Evolutionary conservation across 768 basidiomycete species (phyloP), one percentile per base, ranked within the genome.

Genomic region (Serendipita sp.): DNA sequence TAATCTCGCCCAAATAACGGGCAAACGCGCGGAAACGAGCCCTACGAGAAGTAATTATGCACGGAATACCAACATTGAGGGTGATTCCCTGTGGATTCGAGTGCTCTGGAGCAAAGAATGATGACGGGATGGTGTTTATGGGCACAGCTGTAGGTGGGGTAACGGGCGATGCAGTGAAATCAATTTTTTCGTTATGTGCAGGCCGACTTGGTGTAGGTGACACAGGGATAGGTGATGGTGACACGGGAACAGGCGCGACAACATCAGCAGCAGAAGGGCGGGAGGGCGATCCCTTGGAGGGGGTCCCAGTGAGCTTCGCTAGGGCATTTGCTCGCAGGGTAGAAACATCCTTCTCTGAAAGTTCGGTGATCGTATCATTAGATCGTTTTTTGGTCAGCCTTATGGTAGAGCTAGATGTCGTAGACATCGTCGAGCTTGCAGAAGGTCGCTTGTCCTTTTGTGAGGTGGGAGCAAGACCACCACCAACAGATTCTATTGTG

Each of bases 11-110:
- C 60, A 94, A 90, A 70, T 94, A 93, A 3, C 90, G 76, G 22
- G 90, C 91, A 68, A 83, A 86, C 0, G 91, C 91, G 58, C 86
- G 84, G 78, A 93, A 90, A 7, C 89, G 81, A 65, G 85, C 84
- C 41, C 86, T 80, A 70, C 88, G 87, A 43, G 84, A 86, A 2
- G 88, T 81, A 65, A 93, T 86, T 70, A 93, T 90, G 74, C 91
- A 93, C 0, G 91, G 89, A 34, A 93, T 93, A 7, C 90, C 90
- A 28, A 92, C 83, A 38, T 88, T 85, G 38, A 94, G 80, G 11
- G 83, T 87, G 2, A 84, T 82, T 0, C 90, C 90, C 0, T 67
- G 67, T 3, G 51, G 56, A 28, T 53, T 51, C 3, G 60, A 26
- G 30, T 56, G 60, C 5, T 61, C 44, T 11, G 60, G 43, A 20